Conservation (phyloP, 2,329 filamentous ascomycete genomes). For the Annulohypoxylon truncatum region DNA sequence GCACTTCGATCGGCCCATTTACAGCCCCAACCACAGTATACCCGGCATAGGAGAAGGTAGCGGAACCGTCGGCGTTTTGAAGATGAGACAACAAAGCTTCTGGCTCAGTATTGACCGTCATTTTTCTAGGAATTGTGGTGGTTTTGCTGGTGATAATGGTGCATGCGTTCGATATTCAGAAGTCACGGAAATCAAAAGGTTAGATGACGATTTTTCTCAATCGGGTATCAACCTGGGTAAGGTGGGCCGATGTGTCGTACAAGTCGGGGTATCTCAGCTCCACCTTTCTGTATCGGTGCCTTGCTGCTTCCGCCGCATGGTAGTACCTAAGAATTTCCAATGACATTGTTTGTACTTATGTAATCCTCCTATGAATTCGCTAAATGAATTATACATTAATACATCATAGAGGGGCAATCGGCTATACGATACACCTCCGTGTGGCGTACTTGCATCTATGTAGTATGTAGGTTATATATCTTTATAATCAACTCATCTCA, state of each 20-base stretch:
- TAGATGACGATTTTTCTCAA: conserved; percentile 41
- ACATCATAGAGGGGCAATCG: conserved; percentile 18
- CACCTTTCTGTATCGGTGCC: conserved; percentile 9
- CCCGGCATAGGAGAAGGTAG: conserved; percentile 78
- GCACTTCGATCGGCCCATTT: conserved; percentile 92
- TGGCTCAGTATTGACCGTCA: conserved; percentile 62
- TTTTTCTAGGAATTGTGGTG: conserved; percentile 44
- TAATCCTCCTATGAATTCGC: conserved; percentile 3
- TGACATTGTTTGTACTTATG: background rate
- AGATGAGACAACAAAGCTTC: conserved; percentile 68
- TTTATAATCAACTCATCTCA: conserved; percentile 29
- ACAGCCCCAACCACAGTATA: conserved; percentile 87
- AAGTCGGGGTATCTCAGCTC: conserved; percentile 14
- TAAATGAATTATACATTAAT: conserved; percentile 28
- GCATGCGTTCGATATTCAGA: background rate
- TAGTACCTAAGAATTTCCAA: conserved; percentile 9
- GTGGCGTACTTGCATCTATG: background rate
- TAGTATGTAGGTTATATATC: too few species aligned
- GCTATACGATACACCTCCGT: background rate
- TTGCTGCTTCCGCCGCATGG: background rate
- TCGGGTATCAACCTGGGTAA: conserved; percentile 13
- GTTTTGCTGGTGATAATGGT: conserved; percentile 1
- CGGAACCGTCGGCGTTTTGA: conserved; percentile 81
- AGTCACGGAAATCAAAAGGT: conserved; percentile 1
- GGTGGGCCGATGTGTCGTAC: background rate